phyloP scores from a whole-genome alignment of 805 yeast species.

The Maudiozyma saulgeensis region DNA sequence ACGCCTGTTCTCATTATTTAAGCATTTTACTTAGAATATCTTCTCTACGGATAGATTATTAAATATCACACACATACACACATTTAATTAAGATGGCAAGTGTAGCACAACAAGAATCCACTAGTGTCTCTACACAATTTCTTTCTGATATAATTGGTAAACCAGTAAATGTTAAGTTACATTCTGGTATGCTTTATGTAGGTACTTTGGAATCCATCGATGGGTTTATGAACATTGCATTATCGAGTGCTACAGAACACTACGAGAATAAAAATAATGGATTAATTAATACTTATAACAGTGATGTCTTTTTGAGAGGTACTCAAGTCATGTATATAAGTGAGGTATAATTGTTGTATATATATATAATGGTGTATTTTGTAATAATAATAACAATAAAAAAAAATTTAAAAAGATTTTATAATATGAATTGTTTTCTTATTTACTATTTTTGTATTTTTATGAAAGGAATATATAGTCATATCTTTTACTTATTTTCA shows the following conservation, averaged over 20 bases:
- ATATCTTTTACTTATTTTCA: background rate
- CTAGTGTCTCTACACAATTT: conserved; percentile 61
- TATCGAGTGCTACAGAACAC: conserved; percentile 65
- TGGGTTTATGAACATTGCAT: conserved; percentile 92
- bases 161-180: conserved; percentile 70
- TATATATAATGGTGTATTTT: background rate
- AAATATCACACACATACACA: background rate
- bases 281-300: conserved; percentile 22
- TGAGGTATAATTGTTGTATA: conserved; percentile 16
- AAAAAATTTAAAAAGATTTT: background rate
- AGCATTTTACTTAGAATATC: no score
- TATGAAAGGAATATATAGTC: conserved; percentile 3
- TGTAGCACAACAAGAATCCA: conserved; percentile 1
- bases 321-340: conserved; percentile 31
- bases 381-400: background rate
- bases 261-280: conserved; percentile 27
- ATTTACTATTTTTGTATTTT: background rate
- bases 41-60: no score
- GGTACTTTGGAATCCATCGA: conserved; percentile 81
- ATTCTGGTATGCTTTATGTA: conserved; percentile 78
- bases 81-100: background rate
- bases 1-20: no score
- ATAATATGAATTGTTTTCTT: background rate
- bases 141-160: conserved; percentile 71
- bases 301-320: conserved; percentile 30